phyloP scores from a whole-genome alignment of 352 stramenopile species.

The Globisporangium polare region DNA sequence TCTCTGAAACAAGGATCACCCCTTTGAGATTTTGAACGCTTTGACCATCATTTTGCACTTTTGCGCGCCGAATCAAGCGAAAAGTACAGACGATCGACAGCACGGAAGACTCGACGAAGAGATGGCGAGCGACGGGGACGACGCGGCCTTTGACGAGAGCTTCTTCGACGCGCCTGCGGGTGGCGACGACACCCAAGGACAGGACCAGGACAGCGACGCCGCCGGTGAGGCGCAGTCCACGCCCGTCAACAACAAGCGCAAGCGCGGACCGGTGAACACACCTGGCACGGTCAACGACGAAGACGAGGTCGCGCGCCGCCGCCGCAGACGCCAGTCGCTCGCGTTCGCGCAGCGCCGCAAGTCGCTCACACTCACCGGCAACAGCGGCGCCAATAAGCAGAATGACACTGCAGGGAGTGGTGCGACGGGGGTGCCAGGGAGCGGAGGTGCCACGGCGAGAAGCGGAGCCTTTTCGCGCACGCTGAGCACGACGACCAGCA shows the following conservation, averaged over 20 bases:
- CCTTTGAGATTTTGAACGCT: conserved; percentile 1
- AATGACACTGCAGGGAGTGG: conserved; percentile 1
- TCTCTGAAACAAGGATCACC: neutral
- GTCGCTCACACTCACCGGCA: conserved; percentile 49
- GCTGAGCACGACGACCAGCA: conserved; percentile 4
- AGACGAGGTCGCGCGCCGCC: conserved; percentile 58
- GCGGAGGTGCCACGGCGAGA: neutral
- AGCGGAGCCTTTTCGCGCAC: conserved; percentile 11
- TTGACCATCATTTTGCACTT: conserved; percentile 1
- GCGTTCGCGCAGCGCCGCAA: conserved; percentile 67
- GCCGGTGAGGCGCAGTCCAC: conserved; percentile 7
- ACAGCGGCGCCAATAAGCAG: conserved; percentile 24
- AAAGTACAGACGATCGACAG: neutral
- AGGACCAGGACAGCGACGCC: conserved; percentile 5
- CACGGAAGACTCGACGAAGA: neutral
- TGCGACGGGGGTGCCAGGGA: neutral
- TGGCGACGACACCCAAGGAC: neutral
- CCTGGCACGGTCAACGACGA: conserved; percentile 49
- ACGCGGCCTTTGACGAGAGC: conserved; percentile 15
- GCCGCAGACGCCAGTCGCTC: conserved; percentile 58
- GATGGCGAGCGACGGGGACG: conserved; percentile 14
- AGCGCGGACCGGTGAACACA: conserved; percentile 24
- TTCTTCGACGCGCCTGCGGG: conserved; percentile 14
- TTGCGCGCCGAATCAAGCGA: neutral
- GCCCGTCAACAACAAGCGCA: conserved; percentile 28